Conservation (phyloP, 2,329 filamentous ascomycete species). For the Purpureocillium lavendulum region DNA sequence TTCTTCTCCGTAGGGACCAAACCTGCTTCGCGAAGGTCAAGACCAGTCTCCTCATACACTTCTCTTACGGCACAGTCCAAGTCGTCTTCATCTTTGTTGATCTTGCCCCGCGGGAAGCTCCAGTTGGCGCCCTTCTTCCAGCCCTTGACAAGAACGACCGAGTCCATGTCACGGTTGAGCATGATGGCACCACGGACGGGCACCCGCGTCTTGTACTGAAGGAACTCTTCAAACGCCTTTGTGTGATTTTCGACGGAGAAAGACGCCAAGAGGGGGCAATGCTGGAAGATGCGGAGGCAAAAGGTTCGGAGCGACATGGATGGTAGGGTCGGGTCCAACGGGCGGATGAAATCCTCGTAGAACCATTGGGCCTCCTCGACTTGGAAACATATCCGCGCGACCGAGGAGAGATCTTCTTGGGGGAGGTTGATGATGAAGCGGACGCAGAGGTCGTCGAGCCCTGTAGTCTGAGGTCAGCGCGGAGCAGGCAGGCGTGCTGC, state of each 20-base stretch:
- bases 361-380: conserved; percentile 99
- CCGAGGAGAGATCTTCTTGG: conserved; percentile 77
- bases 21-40: conserved; percentile 68
- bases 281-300: conserved; percentile 83
- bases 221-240: conserved; percentile 81
- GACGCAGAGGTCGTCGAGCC: conserved; percentile 95
- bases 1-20: conserved; percentile 64
- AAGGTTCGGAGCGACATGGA: conserved; percentile 80
- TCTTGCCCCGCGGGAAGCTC: conserved; percentile 96
- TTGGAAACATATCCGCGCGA: conserved; percentile 95
- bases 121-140: conserved; percentile 97
- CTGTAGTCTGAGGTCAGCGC: conserved; percentile 33
- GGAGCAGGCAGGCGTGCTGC: background rate
- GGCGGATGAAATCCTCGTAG: conserved; percentile 98
- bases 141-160: conserved; percentile 86
- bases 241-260: conserved; percentile 73
- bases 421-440: conserved; percentile 98
- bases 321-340: conserved; percentile 74
- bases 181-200: conserved; percentile 92
- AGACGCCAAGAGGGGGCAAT: conserved; percentile 79
- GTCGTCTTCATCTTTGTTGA: conserved; percentile 94
- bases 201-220: conserved; percentile 89
- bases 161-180: conserved; percentile 90
- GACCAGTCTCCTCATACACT: conserved; percentile 93
- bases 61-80: conserved; percentile 89